Conservation (phyloP, 164 flowering plant genomes). For the Vitis vinifera region ASM3070453v1 NC_081812.1:16362501-16363000, state of each 20-base stretch:
- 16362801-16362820: not conserved
- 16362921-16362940: no score
- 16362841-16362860: no score
- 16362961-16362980: no score
- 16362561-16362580: constrained; percentile 25
- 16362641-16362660: constrained; percentile 17
- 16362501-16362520: constrained; percentile 13
- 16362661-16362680: constrained; percentile 22
- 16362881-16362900: no score
- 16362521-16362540: constrained; percentile 12
- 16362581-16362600: constrained; percentile 10
- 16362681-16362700: constrained; percentile 16
- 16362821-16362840: constrained; percentile 7
- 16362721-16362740: not conserved
- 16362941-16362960: no score
- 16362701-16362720: constrained; percentile 27
- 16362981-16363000: no score
- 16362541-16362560: constrained; percentile 6
- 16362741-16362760: constrained; percentile 13
- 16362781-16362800: constrained; percentile 8
- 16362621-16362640: not conserved
- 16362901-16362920: no score
- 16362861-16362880: no score
- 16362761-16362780: constrained; percentile 25
- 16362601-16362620: constrained; percentile 13